Base-by-base conservation (phyloP, 129 eudicot genomes). In the Dittrichia graveolens region DNA sequence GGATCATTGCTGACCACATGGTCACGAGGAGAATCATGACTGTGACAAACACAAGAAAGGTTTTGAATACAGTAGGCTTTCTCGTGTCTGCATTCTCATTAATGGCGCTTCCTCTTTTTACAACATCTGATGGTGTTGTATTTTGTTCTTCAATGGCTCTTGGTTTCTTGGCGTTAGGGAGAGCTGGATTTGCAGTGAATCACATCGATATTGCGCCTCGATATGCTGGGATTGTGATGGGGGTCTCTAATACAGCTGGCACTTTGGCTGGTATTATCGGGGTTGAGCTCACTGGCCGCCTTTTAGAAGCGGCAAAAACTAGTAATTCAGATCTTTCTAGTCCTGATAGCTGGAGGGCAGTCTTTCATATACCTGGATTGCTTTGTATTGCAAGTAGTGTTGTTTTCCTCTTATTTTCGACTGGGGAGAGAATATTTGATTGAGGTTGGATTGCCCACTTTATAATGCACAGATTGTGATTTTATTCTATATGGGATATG, bases 131-230 rank as follows among this genome's bases (percentile, higher is more conserved):
- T 61, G 98, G 98, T 31, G 98, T 82, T 45, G 90, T 93, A 61
- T 69, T 87, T 24, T 89, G 95, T 84, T 87, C 95, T 47, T 89
- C 97, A n/a, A 82, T 85, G 69, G 95, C 92, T 62, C 92, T 91
- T 16, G 97, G 97, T 41, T 91, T 91, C 69, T 77, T 91, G 86
- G 97, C 97, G 9, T 76, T 91, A 12, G 97, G 97, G 14, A 85
- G 97, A 82, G 97, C 95, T 57, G 97, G 97, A 41, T 91, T 91
- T 91, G 97, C 97, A 0, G 95, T 91, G 71, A 91, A 91, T 79
- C 97, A 91, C 70, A 88, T 91, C 90, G 97, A 91, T 77, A 83
- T 91, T 45, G 97, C 97, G 44, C 97, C 97, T 4, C 82, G 95
- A 64, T 91, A 88, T 76, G 97, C 97, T 40, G 97, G 97, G 34